phyloP scores from a whole-genome alignment of 2,329 filamentous ascomycete species.

The Botrytis pseudocinerea region DNA sequence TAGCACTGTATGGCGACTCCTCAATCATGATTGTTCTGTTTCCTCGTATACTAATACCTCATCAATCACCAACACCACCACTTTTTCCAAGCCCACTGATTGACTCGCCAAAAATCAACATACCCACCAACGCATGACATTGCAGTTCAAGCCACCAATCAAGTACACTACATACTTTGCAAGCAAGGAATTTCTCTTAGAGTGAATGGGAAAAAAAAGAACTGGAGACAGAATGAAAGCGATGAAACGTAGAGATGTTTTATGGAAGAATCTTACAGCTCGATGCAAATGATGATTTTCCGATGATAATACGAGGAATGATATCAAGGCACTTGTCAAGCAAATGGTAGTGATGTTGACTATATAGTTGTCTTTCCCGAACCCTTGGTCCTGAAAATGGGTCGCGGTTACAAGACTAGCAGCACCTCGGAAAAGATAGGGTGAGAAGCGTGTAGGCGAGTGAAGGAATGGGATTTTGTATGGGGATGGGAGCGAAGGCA shows the following conservation, averaged over 20 bases:
- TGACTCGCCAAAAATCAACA: constrained; percentile 1
- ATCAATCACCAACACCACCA: not conserved
- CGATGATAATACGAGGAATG: not conserved
- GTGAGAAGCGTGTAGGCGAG: not conserved
- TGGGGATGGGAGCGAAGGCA: not conserved
- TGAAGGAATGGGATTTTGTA: not conserved
- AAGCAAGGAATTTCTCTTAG: not conserved
- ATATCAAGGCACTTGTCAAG: too few relatives aligned
- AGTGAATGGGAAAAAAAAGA: not conserved
- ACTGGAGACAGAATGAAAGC: not conserved
- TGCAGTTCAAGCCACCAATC: not conserved
- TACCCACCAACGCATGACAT: constrained; percentile 4
- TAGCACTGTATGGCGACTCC: not conserved
- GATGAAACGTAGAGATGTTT: not conserved
- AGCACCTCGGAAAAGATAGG: constrained; percentile 2
- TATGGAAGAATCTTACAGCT: not conserved
- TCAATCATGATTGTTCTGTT: not conserved
- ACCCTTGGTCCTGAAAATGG: not conserved
- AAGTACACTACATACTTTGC: not conserved
- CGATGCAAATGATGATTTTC: not conserved
- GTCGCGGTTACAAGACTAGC: not conserved
- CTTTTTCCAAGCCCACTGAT: not conserved
- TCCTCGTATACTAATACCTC: not conserved
- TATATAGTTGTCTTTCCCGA: not conserved
- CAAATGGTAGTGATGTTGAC: too few relatives aligned